These are phyloP conservation scores for Colletotrichum aenigma DNA, from an alignment of 2,329 filamentous ascomycete genomes.

Conservation along the genomic window DNA sequence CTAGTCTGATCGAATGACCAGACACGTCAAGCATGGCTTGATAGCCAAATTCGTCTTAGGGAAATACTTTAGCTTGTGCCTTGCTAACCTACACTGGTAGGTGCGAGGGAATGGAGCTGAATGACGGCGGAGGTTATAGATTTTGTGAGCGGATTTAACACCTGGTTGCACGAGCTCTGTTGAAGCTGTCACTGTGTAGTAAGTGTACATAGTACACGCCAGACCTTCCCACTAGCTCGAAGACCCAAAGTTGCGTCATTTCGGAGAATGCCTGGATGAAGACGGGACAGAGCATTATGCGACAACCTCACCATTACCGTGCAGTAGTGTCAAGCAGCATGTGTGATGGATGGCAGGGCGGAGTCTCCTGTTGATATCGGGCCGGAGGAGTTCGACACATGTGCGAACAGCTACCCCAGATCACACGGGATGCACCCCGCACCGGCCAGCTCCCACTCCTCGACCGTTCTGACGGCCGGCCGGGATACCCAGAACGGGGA, in stretches of 20 bases:
- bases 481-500: constrained; percentile 10
- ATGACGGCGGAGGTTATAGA: too few relatives aligned
- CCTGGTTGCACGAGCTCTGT: background rate
- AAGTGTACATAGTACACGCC: background rate
- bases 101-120: background rate
- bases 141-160: background rate
- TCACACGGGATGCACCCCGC: constrained; percentile 19
- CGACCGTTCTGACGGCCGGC: background rate
- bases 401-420: constrained; percentile 17
- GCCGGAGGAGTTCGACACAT: background rate
- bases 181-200: background rate
- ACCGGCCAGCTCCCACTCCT: constrained; percentile 1
- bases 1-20: constrained; percentile 9
- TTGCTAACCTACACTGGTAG: background rate
- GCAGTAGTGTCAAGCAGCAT: constrained; percentile 5
- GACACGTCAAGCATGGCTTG: background rate
- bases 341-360: constrained; percentile 7
- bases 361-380: constrained; percentile 22
- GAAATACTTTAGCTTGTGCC: background rate
- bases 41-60: background rate
- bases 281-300: background rate
- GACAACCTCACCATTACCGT: background rate
- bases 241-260: background rate
- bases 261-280: background rate
- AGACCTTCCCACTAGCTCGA: background rate